These are phyloP conservation scores for Ordospora colligata DNA, from an alignment of 371 early-diverging fungal genomes.

Conservation along the genomic window DNA sequence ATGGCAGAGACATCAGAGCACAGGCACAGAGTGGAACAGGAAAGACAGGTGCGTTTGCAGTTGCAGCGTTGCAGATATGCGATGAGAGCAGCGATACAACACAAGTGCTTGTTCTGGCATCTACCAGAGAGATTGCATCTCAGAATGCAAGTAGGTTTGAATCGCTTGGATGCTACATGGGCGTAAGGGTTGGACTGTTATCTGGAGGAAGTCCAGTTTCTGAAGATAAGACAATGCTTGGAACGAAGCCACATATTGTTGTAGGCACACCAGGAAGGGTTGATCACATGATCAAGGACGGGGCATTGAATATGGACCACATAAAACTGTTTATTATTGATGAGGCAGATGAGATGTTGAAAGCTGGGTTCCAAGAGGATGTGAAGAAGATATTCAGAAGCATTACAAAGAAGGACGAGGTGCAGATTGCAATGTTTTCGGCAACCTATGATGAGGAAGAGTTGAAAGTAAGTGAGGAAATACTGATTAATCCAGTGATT, in stretches of 20 bases:
- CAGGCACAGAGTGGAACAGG: slow-evolving; percentile 77
- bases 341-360: slow-evolving; percentile 97
- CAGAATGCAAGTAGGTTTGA: slow-evolving; percentile 85
- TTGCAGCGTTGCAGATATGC: slow-evolving; percentile 81
- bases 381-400: slow-evolving; percentile 85
- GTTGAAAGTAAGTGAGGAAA: slow-evolving; percentile 83
- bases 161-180: slow-evolving; percentile 79
- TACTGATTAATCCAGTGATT: slow-evolving; percentile 86
- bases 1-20: slow-evolving; percentile 70
- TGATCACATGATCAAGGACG: slow-evolving; percentile 87
- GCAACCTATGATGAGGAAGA: slow-evolving; percentile 94
- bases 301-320: slow-evolving; percentile 70
- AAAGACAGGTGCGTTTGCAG: slow-evolving; percentile 98
- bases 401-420: slow-evolving; percentile 70
- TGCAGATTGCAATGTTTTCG: slow-evolving; percentile 90
- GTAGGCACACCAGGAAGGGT: slow-evolving; percentile 98
- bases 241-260: slow-evolving; percentile 72
- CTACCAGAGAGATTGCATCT: slow-evolving; percentile 94
- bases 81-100: slow-evolving; percentile 71
- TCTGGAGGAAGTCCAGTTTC: slow-evolving; percentile 85
- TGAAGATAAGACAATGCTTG: slow-evolving; percentile 77
- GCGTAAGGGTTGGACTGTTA: slow-evolving; percentile 82
- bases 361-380: slow-evolving; percentile 90
- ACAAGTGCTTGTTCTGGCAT: slow-evolving; percentile 89
- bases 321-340: slow-evolving; percentile 93